Evolutionary conservation across 805 yeast genomes (phyloP), one percentile per base, ranked within the genome.

Genomic region (Lipomyces spencermartinsiae): DNA sequence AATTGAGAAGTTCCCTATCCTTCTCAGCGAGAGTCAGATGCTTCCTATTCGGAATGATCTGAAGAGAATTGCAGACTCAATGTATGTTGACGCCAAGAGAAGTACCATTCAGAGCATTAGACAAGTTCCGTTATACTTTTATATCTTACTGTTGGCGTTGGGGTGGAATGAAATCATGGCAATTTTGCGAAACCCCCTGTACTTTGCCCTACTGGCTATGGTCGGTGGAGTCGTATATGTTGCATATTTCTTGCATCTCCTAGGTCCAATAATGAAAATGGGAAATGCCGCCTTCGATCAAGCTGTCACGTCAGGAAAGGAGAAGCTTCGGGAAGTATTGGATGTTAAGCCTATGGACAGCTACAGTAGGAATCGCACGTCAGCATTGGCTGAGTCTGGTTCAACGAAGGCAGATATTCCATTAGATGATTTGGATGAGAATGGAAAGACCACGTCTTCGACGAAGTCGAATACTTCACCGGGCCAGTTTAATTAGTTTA

Each of bases 121-220:
- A 0, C 88, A 89, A 67, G 89, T 95, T 66, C 99, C 99, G 3
- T 82, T 87, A 71, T 95, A 89, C 82, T 86, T 95, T 66, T 93
- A 92, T 79, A 80, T 87, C 10, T 75, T 94, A 14, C 80, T 95
- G 31, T 78, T 90, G 1, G 87, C 91, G 2, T 81, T 95, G 29
- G 99, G 99, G 9, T 95, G 97, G 97, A 93, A 93, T 78, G 98
- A 95, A 82, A 89, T 95, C 73, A 85, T 93, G 90, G 89, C 95
- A 9, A 86, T 95, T 19, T 76, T 95, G 57, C 85, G 96, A 71
- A 93, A 91, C 76, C 99, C 62, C 39, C 74, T 94, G n/a, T 85
- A 90, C 73, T 87, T 93, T 71, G 82, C 90, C 5, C 55, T 78
- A 53, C 77, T 93, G 60, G 74, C 85, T 0, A 76, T 93, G 57